Base-by-base conservation (phyloP, 768 basidiomycete species). In the Naganishia onofrii region DNA sequence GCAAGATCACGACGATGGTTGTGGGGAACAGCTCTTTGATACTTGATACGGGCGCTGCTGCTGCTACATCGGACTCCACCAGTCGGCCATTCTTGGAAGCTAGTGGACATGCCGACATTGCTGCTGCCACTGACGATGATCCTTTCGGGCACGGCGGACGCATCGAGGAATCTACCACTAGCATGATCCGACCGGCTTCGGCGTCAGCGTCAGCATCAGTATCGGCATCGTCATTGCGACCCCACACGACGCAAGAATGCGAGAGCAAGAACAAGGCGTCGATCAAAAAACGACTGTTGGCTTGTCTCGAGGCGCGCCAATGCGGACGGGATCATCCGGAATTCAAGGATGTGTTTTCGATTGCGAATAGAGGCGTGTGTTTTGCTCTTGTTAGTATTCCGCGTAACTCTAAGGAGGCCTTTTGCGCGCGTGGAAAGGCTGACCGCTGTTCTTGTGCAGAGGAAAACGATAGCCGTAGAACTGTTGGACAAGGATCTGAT, bases 281-380 rank as follows among this genome's bases (percentile, higher is more conserved):
- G 8, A 77, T 80, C 57, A 73, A 78, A 32, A 80, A 80, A 66
- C 76, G 77, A 44, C 71, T 74, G 23, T 52, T 77, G 54, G 65
- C 74, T 4, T 28, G 75, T 31, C 69, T 80, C 42, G 77, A 78
- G 44, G 46, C 66, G 4, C 46, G 76, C 19, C 74, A 72, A 23
- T 67, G 73, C n/a, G 21, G 70, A 3, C 66, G 79, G 36, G 69
- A 72, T 2, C 75, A 80, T 55, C 75, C 72, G 13, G 31, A 69
- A 46, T 80, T 80, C 74, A 78, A 78, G 60, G 79, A 80, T 51
- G 69, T 78, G 36, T 80, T 80, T 52, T 73, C 70, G 2, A 76
- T 78, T 70, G 71, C 73, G 5, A 80, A 74, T 28, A 78, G 77
- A 63, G 78, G 77, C 9, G 70, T 73, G 13, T 72, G 71, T 36